phyloP scores from a whole-genome alignment of 371 early-diverging fungal species.

The Syncephalis fuscata region DNA sequence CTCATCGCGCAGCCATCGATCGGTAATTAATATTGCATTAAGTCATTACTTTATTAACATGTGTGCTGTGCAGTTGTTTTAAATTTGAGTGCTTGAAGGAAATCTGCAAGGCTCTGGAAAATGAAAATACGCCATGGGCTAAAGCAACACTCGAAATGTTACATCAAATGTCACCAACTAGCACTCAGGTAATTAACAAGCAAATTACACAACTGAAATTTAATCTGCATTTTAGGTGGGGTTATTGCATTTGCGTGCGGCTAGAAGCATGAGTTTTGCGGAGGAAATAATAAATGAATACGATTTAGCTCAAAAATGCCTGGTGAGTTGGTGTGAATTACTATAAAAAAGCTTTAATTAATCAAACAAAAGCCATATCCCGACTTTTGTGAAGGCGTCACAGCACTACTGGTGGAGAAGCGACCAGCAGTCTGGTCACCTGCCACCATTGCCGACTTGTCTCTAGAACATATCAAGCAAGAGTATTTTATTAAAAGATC shows the following conservation, averaged over 20 bases:
- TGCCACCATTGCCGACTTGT: constrained; percentile 24
- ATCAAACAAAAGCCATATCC: constrained; percentile 24
- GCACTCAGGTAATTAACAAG: constrained; percentile 45
- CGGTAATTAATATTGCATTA: constrained; percentile 14
- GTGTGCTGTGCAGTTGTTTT: constrained; percentile 46
- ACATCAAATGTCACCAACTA: constrained; percentile 62
- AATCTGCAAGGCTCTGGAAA: constrained; percentile 60
- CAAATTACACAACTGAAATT: not conserved
- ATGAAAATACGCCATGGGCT: constrained; percentile 43
- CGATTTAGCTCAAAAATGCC: constrained; percentile 55
- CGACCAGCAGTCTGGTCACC: constrained; percentile 64
- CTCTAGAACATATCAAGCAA: constrained; percentile 32
- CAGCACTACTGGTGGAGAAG: constrained; percentile 35
- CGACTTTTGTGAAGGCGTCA: constrained; percentile 85
- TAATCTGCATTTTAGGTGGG: constrained; percentile 29
- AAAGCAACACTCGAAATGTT: constrained; percentile 47
- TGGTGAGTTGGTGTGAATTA: constrained; percentile 20
- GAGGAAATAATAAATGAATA: constrained; percentile 81
- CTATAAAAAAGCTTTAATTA: not conserved
- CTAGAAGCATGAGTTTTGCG: constrained; percentile 42
- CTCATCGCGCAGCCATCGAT: constrained; percentile 61
- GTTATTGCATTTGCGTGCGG: constrained; percentile 60
- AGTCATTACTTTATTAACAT: not conserved
- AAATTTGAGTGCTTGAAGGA: constrained; percentile 53
- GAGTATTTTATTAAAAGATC: constrained; percentile 30